Evolutionary conservation across 2,329 filamentous ascomycete species (phyloP).

Genomic region (Tolypocladium tundrense): DNA sequence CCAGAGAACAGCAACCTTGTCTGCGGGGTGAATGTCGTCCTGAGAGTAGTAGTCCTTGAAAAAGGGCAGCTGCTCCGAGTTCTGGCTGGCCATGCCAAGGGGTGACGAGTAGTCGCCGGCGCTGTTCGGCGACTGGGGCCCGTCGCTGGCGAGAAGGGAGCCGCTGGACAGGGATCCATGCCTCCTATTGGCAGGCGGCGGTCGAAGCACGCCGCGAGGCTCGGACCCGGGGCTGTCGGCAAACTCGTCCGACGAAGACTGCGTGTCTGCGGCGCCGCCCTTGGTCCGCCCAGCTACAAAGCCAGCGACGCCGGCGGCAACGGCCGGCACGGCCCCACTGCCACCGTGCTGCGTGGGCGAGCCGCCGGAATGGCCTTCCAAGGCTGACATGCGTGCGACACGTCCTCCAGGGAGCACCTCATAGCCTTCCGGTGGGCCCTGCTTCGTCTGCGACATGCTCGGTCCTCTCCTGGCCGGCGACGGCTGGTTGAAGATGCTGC

Average conservation of each 20-base stretch:
- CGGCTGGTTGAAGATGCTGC: constrained; percentile 82
- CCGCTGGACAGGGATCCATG: constrained; percentile 84
- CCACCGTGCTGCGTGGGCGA: constrained; percentile 44
- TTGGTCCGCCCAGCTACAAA: constrained; percentile 35
- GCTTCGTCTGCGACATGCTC: constrained; percentile 26
- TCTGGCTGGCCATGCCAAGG: constrained; percentile 71
- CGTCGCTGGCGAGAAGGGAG: constrained; percentile 62
- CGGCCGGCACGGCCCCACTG: constrained; percentile 4
- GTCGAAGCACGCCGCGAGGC: constrained; percentile 44
- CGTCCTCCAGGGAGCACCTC: constrained; percentile 76
- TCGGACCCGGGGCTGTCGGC: constrained; percentile 63
- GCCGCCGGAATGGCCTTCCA: constrained; percentile 64
- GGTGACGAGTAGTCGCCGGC: constrained; percentile 73
- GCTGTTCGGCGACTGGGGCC: constrained; percentile 64
- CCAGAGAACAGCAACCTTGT: constrained; percentile 87
- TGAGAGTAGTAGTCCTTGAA: constrained; percentile 99
- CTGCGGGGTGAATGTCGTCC: constrained; percentile 87
- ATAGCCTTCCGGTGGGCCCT: constrained; percentile 42
- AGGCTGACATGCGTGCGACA: constrained; percentile 89
- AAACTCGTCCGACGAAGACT: constrained; percentile 64
- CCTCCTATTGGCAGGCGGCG: constrained; percentile 54
- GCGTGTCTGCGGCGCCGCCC: constrained; percentile 33
- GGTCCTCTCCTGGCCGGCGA: constrained; percentile 53
- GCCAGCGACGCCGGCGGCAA: constrained; percentile 26
- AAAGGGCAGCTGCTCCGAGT: constrained; percentile 89